Conservation (phyloP, 768 basidiomycete species). For the Mycena metata region DNA sequence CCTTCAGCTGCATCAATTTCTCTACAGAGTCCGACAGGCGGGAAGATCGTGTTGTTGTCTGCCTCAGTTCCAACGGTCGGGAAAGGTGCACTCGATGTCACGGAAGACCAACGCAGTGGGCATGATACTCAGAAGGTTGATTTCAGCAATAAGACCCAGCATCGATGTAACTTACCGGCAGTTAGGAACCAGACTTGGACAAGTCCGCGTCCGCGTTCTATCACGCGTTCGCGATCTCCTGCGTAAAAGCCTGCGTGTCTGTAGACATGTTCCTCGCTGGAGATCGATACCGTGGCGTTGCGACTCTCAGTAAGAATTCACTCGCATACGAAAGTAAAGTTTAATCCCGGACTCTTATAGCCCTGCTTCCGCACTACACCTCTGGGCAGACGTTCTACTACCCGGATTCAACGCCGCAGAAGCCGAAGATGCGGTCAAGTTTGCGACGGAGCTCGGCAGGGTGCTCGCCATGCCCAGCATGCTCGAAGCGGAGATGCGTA, state of each 20-base stretch:
- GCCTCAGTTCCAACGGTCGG: slow-evolving; percentile 70
- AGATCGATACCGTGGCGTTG: slow-evolving; percentile 71
- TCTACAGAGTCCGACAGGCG: slow-evolving; percentile 66
- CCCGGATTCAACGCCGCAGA: slow-evolving; percentile 75
- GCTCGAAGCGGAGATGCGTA: slow-evolving; percentile 76
- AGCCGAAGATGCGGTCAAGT: slow-evolving; percentile 67
- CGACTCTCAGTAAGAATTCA: slow-evolving; percentile 71
- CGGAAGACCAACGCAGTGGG: not conserved
- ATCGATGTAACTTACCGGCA: not conserved
- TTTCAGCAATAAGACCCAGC: not conserved
- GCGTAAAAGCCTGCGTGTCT: slow-evolving; percentile 73
- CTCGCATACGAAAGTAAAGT: no score
- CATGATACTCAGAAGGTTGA: not conserved
- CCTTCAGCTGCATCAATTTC: not conserved
- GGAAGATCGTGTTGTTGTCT: slow-evolving; percentile 71
- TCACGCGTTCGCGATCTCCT: slow-evolving; percentile 78
- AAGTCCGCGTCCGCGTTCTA: slow-evolving; percentile 73
- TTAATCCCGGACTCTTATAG: no score
- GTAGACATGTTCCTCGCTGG: slow-evolving; percentile 82
- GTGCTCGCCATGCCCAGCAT: slow-evolving; percentile 72
- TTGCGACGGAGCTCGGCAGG: slow-evolving; percentile 75
- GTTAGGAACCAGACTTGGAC: slow-evolving; percentile 67
- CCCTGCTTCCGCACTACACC: slow-evolving; percentile 74
- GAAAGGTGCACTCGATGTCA: slow-evolving; percentile 66
- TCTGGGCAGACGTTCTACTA: slow-evolving; percentile 79